Evolutionary conservation across 768 basidiomycete species (phyloP), one percentile per base, ranked within the genome.

Genomic region (Rhizopogon salebrosus): DNA sequence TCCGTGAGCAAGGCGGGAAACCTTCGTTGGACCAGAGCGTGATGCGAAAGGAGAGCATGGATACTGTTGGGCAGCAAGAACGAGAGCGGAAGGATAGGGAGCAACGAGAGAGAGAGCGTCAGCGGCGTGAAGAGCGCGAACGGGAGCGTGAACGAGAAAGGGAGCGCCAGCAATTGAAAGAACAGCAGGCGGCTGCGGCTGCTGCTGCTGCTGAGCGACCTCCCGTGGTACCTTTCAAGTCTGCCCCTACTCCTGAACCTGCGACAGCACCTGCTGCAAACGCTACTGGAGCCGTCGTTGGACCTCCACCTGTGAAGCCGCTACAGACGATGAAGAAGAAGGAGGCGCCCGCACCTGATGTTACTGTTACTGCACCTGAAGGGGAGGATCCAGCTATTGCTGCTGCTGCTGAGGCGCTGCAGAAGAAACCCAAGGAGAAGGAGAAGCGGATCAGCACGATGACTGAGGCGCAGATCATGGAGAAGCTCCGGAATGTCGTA

Each of bases 391-490:
- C 72, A 3, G 75, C 68, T 16, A 82, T 85, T 1, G 86, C 87
- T 0, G 86, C 86, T 1, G 87, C 91, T 13, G 85, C 77, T 1
- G 79, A 87, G 34, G 74, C 87, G 55, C 80, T 88, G 65, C 57
- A 60, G 56, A 85, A 82, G 68, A 67, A 77, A 62, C 71, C 68
- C 35, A 73, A 74, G 48, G 77, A 77, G 56, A 88, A 87, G 68
- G 83, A 95, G 70, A 88, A 92, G 72, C 80, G 95, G 56, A 95
- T 98, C 61, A 94, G 91, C 58, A 90, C 93, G 36, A 92, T 99
- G 91, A 89, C 88, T 46, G 95, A 99, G 71, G 88, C 87, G 45
- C 95, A 99, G 74, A 95, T 98, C 61, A 97, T 98, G 95, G 92
- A 95, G 67, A 97, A 95, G 72, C 75, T 99, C 59, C 77, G 92